phyloP scores from a whole-genome alignment of 202 grass and related monocot genomes.

The Panicum virgatum region DNA sequence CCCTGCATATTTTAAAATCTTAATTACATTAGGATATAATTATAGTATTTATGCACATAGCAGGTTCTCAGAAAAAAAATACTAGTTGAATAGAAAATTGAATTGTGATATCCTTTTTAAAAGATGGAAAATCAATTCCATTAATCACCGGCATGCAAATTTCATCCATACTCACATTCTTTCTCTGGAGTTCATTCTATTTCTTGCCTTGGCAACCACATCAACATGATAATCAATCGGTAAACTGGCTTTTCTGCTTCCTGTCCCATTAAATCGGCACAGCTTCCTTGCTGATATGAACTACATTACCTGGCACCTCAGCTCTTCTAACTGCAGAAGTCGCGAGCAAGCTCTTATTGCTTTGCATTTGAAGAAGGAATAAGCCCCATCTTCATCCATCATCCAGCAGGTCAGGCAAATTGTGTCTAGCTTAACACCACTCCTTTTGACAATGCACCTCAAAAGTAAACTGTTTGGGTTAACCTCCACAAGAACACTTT shows the following conservation, averaged over 20 bases:
- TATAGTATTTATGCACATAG: background rate
- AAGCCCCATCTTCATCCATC: background rate
- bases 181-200: slow-evolving; percentile 8
- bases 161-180: background rate
- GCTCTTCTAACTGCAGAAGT: background rate
- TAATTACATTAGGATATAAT: background rate
- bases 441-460: background rate
- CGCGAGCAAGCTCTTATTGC: background rate
- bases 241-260: background rate
- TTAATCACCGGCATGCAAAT: background rate
- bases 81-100: slow-evolving; percentile 19
- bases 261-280: background rate
- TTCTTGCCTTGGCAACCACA: background rate
- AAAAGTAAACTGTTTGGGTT: background rate
- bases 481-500: background rate
- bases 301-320: background rate
- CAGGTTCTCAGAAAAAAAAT: slow-evolving; percentile 6
- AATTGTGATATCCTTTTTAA: background rate
- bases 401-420: background rate
- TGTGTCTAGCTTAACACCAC: background rate
- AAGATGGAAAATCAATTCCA: background rate
- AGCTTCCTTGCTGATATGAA: background rate
- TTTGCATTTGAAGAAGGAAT: background rate
- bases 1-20: slow-evolving; percentile 1
- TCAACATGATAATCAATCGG: background rate